Evolutionary conservation across 2,329 filamentous ascomycete species (phyloP), one percentile per base, ranked within the genome.

Genomic region (Rhynchosporium graminicola): DNA sequence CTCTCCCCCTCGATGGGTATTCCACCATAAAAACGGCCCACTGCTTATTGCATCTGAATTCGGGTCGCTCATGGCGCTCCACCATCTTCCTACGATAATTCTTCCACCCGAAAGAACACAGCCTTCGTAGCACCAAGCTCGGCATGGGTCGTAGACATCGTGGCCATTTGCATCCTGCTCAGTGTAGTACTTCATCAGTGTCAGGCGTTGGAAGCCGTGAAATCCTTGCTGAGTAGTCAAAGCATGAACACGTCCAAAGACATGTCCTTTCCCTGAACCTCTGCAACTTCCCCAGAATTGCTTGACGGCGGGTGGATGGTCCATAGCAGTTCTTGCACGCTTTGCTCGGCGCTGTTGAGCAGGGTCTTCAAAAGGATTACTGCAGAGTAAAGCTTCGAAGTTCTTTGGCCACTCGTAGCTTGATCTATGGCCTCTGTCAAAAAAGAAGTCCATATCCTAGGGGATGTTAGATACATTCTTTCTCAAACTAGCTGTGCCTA

Each of bases 121-220:
- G 0, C 78, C 80, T 68, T 83, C 80, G 61, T 82, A 83, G 3
- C 73, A 77, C 70, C 77, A 79, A 1, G 77, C 71, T 65, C 75
- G 76, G 20, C 69, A 61, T 12, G 29, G 48, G 46, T 71, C 66
- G 43, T 64, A 66, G 9, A 60, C 40, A 28, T 69, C 43, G 20
- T 59, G 15, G 5, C 67, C 70, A 31, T 70, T 57, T 20, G 47
- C 56, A 8, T 61, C 50, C 12, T 56, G 5, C n/a, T 64, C 47
- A 3, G 67, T 63, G 45, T 69, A 70, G 58, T 81, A 80, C 70
- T 82, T 83, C 77, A 84, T 80, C 74, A 85, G 80, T 0, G 78
- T 80, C 60, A 85, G 74, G 38, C 82, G 77, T 72, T 83, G 80
- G 75, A 80, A 85, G 26, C 83, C 83, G 0, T 78, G 77, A 12